Conservation (phyloP, 768 basidiomycete genomes). For the Pleurotus platypus region DNA sequence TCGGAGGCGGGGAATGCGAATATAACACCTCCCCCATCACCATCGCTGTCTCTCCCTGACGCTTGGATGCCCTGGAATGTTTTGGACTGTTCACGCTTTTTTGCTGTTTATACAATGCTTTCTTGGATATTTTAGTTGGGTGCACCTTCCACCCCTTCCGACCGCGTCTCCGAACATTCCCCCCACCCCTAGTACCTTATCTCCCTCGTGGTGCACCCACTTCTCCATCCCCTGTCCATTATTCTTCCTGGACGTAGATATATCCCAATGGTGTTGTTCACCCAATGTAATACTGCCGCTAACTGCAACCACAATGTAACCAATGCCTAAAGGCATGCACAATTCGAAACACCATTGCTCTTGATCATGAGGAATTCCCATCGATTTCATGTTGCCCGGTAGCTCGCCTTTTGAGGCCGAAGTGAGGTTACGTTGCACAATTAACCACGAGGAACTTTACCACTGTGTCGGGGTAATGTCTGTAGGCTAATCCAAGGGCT, state of each 20-base stretch:
- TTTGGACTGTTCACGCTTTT: not conserved
- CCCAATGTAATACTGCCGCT: not conserved
- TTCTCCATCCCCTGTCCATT: not conserved
- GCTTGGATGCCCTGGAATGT: not conserved
- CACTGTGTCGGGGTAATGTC: too few species aligned
- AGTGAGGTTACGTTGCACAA: too few species aligned
- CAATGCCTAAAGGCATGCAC: too few species aligned
- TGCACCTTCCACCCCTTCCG: not conserved
- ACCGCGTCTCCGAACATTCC: not conserved
- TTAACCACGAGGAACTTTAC: too few species aligned
- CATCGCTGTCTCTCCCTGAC: too few species aligned
- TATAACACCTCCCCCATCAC: too few species aligned
- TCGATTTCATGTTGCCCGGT: too few species aligned
- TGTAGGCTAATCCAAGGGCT: too few species aligned
- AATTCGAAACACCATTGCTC: too few species aligned
- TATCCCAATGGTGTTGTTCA: not conserved
- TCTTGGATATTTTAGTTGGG: not conserved
- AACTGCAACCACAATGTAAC: not conserved
- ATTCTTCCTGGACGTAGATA: not conserved
- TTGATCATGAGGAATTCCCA: too few species aligned
- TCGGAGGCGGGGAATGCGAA: too few species aligned
- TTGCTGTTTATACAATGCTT: not conserved
- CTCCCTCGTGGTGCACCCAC: not conserved
- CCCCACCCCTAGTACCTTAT: not conserved
- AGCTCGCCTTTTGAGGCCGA: too few species aligned